phyloP scores from a whole-genome alignment of 176 grass and related monocot species.

The Musa beccarii region DNA sequence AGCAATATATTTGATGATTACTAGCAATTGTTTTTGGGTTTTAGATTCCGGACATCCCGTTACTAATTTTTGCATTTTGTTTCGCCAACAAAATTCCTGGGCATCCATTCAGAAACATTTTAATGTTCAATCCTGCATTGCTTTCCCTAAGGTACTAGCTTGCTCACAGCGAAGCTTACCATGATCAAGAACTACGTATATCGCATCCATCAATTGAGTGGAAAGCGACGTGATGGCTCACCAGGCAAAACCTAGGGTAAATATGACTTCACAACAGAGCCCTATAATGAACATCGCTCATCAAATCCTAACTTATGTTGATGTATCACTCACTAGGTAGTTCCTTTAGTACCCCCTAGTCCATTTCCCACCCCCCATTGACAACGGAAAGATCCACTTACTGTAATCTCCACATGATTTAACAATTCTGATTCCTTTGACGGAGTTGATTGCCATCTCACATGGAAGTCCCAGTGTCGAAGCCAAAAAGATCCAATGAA shows the following conservation, averaged over 20 bases:
- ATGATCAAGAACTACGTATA: neutral
- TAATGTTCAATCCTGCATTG: no score
- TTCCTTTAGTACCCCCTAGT: neutral
- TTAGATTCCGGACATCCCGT: neutral
- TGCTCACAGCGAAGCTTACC: no score
- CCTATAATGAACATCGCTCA: neutral
- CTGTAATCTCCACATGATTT: neutral
- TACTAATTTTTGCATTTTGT: neutral
- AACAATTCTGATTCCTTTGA: no score
- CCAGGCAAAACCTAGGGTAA: neutral
- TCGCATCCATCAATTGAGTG: neutral
- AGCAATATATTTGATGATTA: neutral
- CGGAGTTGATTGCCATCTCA: no score
- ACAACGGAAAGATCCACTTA: neutral
- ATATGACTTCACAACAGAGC: neutral
- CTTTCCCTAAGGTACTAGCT: no score
- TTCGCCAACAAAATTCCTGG: neutral
- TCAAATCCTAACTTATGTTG: neutral
- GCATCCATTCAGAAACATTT: no score
- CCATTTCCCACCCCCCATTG: neutral
- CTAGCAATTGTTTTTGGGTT: neutral
- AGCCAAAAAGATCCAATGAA: no score
- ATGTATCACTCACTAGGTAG: neutral
- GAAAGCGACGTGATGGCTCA: neutral
- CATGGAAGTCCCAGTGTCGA: no score